Evolutionary conservation across 441 rosid species (phyloP).

Genomic region (Mallotus repandus): DNA sequence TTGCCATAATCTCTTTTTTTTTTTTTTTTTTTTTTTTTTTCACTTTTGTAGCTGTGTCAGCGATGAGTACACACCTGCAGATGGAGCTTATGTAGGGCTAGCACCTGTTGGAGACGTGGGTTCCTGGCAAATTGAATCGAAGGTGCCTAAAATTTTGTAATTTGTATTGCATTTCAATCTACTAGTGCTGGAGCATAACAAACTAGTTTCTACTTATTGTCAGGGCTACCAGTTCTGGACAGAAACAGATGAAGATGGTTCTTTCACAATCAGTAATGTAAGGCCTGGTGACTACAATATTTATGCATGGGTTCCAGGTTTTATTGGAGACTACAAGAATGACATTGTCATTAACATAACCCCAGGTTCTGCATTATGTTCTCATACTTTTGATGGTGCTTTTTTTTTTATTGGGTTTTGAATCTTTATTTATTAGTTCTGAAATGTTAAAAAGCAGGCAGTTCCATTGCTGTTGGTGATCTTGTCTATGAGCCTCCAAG

Average conservation of each 20-base stretch:
- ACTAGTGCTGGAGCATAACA: background rate
- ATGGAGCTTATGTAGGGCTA: conserved; percentile 61
- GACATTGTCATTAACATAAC: conserved; percentile 35
- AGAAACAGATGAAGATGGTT: conserved; percentile 43
- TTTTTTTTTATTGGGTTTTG: background rate
- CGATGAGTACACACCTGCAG: conserved; percentile 35
- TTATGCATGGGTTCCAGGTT: conserved; percentile 67
- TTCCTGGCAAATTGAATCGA: conserved; percentile 79
- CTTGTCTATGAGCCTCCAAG: conserved; percentile 68
- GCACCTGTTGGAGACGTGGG: conserved; percentile 73
- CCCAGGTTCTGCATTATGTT: background rate
- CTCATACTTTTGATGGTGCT: background rate
- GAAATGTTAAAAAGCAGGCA: conserved; percentile 35
- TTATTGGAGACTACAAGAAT: conserved; percentile 53
- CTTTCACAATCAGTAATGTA: conserved; percentile 40
- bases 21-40: background rate
- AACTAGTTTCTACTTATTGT: background rate
- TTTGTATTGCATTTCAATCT: background rate
- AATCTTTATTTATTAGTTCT: background rate
- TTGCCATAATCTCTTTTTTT: too few species aligned
- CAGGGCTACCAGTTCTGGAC: conserved; percentile 70
- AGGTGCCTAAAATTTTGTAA: conserved; percentile 32
- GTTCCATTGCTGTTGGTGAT: conserved; percentile 43
- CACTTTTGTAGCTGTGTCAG: conserved; percentile 34
- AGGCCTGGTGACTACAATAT: conserved; percentile 45